Percentiles rank a stretch among this genome's conserved stretches.
These are phyloP conservation scores for Eucalyptus pumila DNA, from an alignment of 345 rosid genomes.

Conservation along the genomic window DNA sequence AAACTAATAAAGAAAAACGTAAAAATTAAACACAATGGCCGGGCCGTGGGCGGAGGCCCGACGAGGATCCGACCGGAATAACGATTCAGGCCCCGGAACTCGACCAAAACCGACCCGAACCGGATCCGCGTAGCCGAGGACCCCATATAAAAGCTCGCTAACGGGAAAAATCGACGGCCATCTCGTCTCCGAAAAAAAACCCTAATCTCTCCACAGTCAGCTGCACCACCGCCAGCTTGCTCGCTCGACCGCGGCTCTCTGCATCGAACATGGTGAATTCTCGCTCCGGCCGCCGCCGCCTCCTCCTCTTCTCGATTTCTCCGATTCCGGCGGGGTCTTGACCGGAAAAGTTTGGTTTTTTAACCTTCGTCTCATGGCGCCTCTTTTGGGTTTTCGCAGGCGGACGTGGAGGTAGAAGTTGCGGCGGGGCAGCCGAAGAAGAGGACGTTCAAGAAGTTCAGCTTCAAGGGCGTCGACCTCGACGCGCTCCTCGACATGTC, in stretches of 20 bases:
- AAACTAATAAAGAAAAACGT: not conserved
- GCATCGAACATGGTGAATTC: not conserved
- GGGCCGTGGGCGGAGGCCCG: not conserved
- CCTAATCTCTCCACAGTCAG: not conserved
- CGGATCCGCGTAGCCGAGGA: not conserved
- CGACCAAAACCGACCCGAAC: not conserved
- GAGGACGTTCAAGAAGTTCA: slow-evolving; percentile 44
- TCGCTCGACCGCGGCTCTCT: not conserved
- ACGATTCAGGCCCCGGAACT: not conserved
- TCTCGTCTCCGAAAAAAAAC: not conserved
- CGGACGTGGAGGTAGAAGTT: not conserved
- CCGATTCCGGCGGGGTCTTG: not conserved
- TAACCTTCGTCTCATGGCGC: not conserved
- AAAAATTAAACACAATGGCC: not conserved
- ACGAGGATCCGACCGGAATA: not conserved
- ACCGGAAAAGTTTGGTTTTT: not conserved
- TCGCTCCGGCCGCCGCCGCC: not conserved
- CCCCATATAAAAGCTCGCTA: not conserved
- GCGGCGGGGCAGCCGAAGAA: slow-evolving; percentile 25
- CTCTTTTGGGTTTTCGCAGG: not conserved
- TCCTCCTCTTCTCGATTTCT: not conserved
- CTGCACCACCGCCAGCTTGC: not conserved
- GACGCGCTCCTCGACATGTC: slow-evolving; percentile 40
- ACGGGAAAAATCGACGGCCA: not conserved
- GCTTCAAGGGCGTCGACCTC: slow-evolving; percentile 36